These are phyloP conservation scores for Leccinum broughii DNA, from an alignment of 768 basidiomycete genomes.

Conservation along the genomic window DNA sequence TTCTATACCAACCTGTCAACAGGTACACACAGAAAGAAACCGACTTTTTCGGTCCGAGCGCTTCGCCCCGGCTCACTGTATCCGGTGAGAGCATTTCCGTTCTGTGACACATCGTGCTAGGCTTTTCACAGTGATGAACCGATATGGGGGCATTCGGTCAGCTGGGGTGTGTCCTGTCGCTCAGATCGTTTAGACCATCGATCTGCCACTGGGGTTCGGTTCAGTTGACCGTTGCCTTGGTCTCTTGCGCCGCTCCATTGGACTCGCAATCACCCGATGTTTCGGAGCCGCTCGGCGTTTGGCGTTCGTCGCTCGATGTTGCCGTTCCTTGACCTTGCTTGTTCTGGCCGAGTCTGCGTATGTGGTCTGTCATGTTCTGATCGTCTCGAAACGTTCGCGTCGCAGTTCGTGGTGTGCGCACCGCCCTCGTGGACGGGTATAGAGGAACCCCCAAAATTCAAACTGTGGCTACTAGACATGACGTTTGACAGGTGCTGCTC, in stretches of 20 bases:
- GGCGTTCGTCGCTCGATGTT: not conserved
- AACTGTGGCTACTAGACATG: not conserved
- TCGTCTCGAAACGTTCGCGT: not conserved
- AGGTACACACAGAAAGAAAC: not conserved
- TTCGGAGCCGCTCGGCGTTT: not conserved
- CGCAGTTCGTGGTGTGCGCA: conserved; percentile 1
- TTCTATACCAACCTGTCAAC: conserved; percentile 3
- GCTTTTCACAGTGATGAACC: conserved; percentile 11
- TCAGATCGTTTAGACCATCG: not conserved
- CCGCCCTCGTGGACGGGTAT: not conserved
- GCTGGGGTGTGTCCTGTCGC: not conserved
- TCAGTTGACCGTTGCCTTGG: conserved; percentile 2
- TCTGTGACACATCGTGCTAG: too few species aligned
- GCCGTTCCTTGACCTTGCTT: conserved; percentile 3
- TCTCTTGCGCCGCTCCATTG: not conserved
- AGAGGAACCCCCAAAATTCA: not conserved
- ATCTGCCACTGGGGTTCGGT: not conserved
- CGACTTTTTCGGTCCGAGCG: not conserved
- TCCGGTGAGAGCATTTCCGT: not conserved
- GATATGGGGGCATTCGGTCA: conserved; percentile 10
- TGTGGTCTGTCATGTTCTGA: conserved; percentile 1
- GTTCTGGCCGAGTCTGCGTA: not conserved
- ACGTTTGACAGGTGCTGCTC: not conserved
- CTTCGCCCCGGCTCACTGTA: not conserved
- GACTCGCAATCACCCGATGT: conserved; percentile 1